A percentile compares a stretch with the other conserved stretches of the same genome.
phyloP scores from a whole-genome alignment of 2,329 filamentous ascomycete genomes.

The Tothia fuscella region DNA sequence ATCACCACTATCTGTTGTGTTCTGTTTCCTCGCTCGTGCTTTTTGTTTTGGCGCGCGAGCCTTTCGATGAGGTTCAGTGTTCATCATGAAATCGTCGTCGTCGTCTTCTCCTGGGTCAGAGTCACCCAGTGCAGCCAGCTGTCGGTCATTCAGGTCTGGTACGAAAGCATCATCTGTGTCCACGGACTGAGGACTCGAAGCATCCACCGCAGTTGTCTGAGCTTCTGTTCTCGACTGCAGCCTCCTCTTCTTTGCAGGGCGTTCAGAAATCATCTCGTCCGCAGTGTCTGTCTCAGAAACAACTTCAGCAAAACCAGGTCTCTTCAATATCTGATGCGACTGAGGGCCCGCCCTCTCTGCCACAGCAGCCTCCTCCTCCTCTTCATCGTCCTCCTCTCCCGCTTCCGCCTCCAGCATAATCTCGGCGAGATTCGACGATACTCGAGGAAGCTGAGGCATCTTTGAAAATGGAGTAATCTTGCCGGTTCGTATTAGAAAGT shows the following conservation, averaged over 20 bases:
- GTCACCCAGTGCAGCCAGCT: slow-evolving; percentile 27
- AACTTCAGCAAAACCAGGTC: slow-evolving; percentile 32
- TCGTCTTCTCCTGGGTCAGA: slow-evolving; percentile 24
- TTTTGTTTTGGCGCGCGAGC: slow-evolving; percentile 17
- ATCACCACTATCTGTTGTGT: slow-evolving; percentile 19
- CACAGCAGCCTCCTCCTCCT: slow-evolving; percentile 13
- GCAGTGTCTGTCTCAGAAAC: slow-evolving; percentile 16
- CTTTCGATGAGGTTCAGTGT: slow-evolving; percentile 18
- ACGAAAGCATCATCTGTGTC: slow-evolving; percentile 31
- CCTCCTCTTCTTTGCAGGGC: slow-evolving; percentile 31
- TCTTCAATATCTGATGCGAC: slow-evolving; percentile 37
- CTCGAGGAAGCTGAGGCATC: slow-evolving; percentile 52
- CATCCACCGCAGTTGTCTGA: not conserved
- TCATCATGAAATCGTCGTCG: slow-evolving; percentile 27
- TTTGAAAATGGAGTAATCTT: slow-evolving; percentile 95
- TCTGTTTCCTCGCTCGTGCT: slow-evolving; percentile 15
- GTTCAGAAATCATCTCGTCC: slow-evolving; percentile 23
- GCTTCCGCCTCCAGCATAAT: slow-evolving; percentile 74
- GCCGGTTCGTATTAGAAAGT: slow-evolving; percentile 86
- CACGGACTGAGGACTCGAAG: slow-evolving; percentile 13
- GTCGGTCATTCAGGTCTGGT: slow-evolving; percentile 28
- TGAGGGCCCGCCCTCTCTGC: slow-evolving; percentile 17
- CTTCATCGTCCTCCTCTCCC: slow-evolving; percentile 38
- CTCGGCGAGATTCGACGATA: slow-evolving; percentile 60
- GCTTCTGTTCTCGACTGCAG: slow-evolving; percentile 16